Percentiles rank a stretch among this genome's conserved stretches.
These are phyloP conservation scores for Auricularia sp. DNA, from an alignment of 768 basidiomycete genomes.

Conservation along the genomic window DNA sequence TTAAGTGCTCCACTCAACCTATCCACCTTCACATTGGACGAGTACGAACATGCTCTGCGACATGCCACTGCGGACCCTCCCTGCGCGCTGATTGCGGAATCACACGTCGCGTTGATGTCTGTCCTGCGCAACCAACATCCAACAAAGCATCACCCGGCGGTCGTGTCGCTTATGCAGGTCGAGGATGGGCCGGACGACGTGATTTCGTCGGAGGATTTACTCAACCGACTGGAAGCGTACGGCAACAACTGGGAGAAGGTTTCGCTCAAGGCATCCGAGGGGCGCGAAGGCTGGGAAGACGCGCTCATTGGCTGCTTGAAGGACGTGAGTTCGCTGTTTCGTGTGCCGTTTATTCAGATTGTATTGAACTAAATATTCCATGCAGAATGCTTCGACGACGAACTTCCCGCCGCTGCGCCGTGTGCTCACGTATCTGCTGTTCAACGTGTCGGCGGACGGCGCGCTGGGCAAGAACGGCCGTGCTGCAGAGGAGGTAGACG, in stretches of 20 bases:
- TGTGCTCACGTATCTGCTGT: conserved; percentile 63
- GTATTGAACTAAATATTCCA: conserved; percentile 2
- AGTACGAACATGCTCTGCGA: conserved; percentile 78
- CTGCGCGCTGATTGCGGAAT: conserved; percentile 73
- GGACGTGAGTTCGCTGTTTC: conserved; percentile 51
- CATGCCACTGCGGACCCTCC: conserved; percentile 61
- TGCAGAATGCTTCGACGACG: conserved; percentile 60
- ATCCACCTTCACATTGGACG: conserved; percentile 85
- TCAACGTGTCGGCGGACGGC: conserved; percentile 27
- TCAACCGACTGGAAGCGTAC: conserved; percentile 40
- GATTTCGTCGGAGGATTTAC: background rate
- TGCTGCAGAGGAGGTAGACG: conserved; percentile 10
- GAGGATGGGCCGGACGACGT: conserved; percentile 27
- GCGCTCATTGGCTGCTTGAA: conserved; percentile 80
- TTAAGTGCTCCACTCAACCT: conserved; percentile 76
- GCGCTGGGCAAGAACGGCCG: background rate
- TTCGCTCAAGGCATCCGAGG: conserved; percentile 60
- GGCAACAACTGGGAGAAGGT: conserved; percentile 85
- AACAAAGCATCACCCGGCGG: conserved; percentile 65
- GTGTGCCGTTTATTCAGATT: background rate
- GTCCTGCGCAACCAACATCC: conserved; percentile 67
- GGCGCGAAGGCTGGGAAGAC: conserved; percentile 85
- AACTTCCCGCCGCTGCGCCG: conserved; percentile 67
- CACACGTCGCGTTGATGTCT: conserved; percentile 84
- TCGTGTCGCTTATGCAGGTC: conserved; percentile 47